These are phyloP conservation scores for Aurantiochytrium sp. DNA, from an alignment of 108 stramenopile genomes.

Conservation along the genomic window DNA sequence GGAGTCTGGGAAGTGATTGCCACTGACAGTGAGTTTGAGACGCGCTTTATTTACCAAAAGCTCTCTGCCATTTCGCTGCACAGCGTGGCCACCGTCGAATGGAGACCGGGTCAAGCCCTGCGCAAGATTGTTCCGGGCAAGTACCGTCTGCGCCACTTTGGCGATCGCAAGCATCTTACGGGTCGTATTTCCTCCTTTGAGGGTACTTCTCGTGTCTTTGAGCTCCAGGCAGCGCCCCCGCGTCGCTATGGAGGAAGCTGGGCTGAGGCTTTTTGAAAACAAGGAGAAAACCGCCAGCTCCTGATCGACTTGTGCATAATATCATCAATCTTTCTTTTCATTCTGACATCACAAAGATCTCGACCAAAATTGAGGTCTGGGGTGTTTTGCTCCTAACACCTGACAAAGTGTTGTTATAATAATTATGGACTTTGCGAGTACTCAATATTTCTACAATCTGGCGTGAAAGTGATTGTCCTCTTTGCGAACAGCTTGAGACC, in stretches of 20 bases:
- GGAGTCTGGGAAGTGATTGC: slow-evolving; percentile 30
- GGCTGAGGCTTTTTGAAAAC: no score
- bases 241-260: no score
- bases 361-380: no score
- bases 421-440: not conserved
- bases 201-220: not conserved
- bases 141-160: slow-evolving; percentile 15
- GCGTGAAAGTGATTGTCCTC: not conserved
- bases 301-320: no score
- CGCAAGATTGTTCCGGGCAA: not conserved
- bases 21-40: slow-evolving; percentile 53
- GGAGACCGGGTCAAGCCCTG: not conserved
- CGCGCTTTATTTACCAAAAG: slow-evolving; percentile 42
- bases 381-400: no score
- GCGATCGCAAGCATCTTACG: not conserved
- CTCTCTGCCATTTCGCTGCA: slow-evolving; percentile 31
- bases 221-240: not conserved
- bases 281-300: no score
- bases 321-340: no score
- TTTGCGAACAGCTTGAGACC: not conserved
- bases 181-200: not conserved
- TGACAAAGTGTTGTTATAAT: not conserved
- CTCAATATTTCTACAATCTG: not conserved
- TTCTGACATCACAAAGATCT: no score
- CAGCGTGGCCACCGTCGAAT: slow-evolving; percentile 1